Evolutionary conservation across 495 filamentous ascomycete genomes (phyloP).

Genomic region (Hypoxylon crocopeplum): DNA sequence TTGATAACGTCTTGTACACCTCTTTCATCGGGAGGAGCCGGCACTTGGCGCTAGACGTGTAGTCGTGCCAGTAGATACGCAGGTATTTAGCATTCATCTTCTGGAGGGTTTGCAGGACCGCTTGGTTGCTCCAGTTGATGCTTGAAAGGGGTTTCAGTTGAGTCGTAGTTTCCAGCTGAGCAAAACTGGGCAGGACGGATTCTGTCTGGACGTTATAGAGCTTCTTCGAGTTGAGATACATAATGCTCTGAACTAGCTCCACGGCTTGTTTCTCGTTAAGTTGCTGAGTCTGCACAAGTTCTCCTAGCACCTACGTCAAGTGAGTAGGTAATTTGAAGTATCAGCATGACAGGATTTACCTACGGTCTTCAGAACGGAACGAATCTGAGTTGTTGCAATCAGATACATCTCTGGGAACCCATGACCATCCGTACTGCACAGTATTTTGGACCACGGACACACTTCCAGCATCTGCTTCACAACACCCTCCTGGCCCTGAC

Average conservation of each 20-base stretch:
- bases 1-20: constrained; percentile 64
- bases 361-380: constrained; percentile 74
- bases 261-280: constrained; percentile 63
- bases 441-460: constrained; percentile 74
- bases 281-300: constrained; percentile 66
- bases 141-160: constrained; percentile 7
- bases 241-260: constrained; percentile 62
- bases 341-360: constrained; percentile 1
- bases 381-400: constrained; percentile 77
- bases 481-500: constrained; percentile 77
- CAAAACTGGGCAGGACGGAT: constrained; percentile 5
- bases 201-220: constrained; percentile 62
- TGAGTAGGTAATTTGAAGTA: not conserved
- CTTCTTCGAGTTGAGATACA: constrained; percentile 75
- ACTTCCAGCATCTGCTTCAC: constrained; percentile 78
- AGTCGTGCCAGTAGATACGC: constrained; percentile 81
- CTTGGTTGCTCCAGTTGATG: constrained; percentile 41
- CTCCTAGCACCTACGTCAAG: constrained; percentile 61
- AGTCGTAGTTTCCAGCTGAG: constrained; percentile 4
- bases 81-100: constrained; percentile 57
- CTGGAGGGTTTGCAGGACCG: constrained; percentile 10
- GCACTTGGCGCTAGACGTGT: constrained; percentile 71
- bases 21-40: constrained; percentile 73
- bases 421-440: constrained; percentile 88
- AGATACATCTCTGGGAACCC: constrained; percentile 85